A percentile compares a stretch with the other conserved stretches of the same genome.
Evolutionary conservation across 1,139 yeast genomes (phyloP).

Genomic region (Saccharomyces hybrid): DNA sequence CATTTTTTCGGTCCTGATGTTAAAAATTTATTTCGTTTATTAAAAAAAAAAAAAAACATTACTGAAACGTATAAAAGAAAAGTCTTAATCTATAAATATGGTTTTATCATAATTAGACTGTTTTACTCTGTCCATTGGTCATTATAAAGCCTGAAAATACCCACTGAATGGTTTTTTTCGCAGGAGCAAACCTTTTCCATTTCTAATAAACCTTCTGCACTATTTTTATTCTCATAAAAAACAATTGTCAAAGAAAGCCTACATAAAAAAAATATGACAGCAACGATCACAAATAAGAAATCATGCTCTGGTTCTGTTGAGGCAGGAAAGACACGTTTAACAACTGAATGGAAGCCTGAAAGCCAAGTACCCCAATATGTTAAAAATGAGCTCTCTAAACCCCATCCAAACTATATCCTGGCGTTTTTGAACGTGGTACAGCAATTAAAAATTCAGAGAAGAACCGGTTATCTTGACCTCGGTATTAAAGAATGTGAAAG

Average conservation of each 20-base stretch:
- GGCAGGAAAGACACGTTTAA: neutral
- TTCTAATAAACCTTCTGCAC: neutral
- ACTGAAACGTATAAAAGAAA: neutral
- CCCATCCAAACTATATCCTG: constrained; percentile 41
- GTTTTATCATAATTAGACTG: neutral
- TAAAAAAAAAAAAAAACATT: neutral
- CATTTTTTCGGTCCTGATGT: neutral
- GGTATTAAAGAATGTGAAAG: constrained; percentile 58
- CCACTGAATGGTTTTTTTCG: neutral
- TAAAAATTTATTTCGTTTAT: neutral
- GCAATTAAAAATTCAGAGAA: constrained; percentile 65
- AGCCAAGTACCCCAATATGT: constrained; percentile 26
- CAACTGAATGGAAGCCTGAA: constrained; percentile 24
- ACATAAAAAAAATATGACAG: neutral
- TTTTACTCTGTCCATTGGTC: neutral
- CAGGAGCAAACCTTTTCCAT: neutral
- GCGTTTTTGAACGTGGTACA: constrained; percentile 74
- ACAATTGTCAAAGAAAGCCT: neutral
- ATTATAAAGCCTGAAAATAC: neutral
- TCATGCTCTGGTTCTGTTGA: neutral
- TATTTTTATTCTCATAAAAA: neutral
- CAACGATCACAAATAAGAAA: neutral
- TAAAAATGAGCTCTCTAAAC: constrained; percentile 13
- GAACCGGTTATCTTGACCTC: constrained; percentile 93
- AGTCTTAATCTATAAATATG: neutral